phyloP scores from a whole-genome alignment of 2,329 filamentous ascomycete genomes.

The Fusarium sp. region DNA sequence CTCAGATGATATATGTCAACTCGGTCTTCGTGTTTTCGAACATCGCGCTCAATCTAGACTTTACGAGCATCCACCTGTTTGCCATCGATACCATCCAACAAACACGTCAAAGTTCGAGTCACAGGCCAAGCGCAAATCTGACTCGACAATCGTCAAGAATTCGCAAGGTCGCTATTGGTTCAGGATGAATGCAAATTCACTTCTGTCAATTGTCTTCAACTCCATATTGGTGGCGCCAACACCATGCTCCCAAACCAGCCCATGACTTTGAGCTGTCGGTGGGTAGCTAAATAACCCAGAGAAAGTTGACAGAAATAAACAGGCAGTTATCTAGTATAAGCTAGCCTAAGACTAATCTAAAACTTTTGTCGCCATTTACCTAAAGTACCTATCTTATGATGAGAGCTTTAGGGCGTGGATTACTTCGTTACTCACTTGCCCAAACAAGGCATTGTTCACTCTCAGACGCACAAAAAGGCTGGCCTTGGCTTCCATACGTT shows the following conservation, averaged over 20 bases:
- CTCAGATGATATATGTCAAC: background rate
- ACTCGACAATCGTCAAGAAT: no score
- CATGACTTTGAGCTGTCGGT: no score
- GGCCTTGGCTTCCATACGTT: background rate
- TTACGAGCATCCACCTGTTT: background rate
- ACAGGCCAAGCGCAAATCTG: background rate
- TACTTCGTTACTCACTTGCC: no score
- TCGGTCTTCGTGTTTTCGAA: background rate
- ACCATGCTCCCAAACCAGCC: background rate
- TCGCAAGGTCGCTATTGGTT: background rate
- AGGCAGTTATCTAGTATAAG: no score
- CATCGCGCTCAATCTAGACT: background rate
- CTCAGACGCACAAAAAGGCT: background rate
- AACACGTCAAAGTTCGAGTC: background rate
- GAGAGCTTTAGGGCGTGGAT: no score
- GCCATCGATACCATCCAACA: background rate
- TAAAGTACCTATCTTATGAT: no score
- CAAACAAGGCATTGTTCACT: background rate
- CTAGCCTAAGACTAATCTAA: no score
- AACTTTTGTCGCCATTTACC: no score
- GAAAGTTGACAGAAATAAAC: no score
- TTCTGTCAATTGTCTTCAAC: background rate
- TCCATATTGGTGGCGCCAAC: background rate
- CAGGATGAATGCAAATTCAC: background rate
- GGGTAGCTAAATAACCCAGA: no score